phyloP scores from a whole-genome alignment of 2,329 filamentous ascomycete species.

The Neospermospora avenae region DNA sequence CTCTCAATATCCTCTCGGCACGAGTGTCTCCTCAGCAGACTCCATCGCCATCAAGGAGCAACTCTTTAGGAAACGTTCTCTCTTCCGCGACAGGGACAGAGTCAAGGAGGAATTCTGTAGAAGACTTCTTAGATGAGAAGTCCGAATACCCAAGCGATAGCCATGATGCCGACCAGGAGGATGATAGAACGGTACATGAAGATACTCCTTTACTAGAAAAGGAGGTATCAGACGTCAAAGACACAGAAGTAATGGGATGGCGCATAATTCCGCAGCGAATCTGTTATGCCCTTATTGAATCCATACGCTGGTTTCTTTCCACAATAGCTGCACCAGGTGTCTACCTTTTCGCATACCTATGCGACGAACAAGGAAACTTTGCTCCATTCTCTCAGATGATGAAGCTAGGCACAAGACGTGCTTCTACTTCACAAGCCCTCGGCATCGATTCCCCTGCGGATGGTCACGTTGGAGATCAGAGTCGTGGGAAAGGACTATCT shows the following conservation, averaged over 20 bases:
- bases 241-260: conserved; percentile 43
- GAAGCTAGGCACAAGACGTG: conserved; percentile 45
- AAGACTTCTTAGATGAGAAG: conserved; percentile 41
- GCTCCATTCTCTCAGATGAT: conserved; percentile 72
- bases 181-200: conserved; percentile 49
- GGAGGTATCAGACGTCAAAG: conserved; percentile 38
- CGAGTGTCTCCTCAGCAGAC: conserved; percentile 66
- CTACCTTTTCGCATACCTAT: conserved; percentile 80
- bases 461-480: conserved; percentile 14
- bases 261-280: conserved; percentile 64
- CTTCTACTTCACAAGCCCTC: conserved; percentile 35
- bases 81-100: conserved; percentile 24
- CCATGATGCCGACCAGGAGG: conserved; percentile 35
- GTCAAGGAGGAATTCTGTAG: conserved; percentile 34
- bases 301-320: conserved; percentile 73
- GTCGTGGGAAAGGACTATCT: conserved; percentile 18
- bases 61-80: conserved; percentile 50
- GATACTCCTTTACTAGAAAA: conserved; percentile 61
- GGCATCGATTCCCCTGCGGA: conserved; percentile 30
- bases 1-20: conserved; percentile 87
- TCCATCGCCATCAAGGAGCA: conserved; percentile 55
- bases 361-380: conserved; percentile 75
- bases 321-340: conserved; percentile 76
- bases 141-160: conserved; percentile 37
- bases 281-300: conserved; percentile 67